Percentiles rank a stretch among this genome's conserved stretches.
phyloP scores from a whole-genome alignment of 306 rosid species.

The Alnus rubra region DNA sequence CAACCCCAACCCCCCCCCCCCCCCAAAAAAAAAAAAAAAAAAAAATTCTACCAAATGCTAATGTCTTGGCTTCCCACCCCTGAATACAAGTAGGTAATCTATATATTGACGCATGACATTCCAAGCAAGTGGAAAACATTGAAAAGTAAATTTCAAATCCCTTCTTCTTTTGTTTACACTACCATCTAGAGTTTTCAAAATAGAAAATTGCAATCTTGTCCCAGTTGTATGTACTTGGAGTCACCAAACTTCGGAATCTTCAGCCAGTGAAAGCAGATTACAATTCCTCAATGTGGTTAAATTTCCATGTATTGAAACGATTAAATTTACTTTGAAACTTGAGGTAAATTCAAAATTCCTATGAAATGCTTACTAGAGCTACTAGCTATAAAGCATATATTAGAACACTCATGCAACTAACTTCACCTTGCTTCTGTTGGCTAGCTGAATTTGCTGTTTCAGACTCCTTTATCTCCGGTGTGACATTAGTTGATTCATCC shows the following conservation, averaged over 20 bases:
- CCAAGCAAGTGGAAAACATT: not conserved
- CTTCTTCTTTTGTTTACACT: not conserved
- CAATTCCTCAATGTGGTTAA: constrained; percentile 2
- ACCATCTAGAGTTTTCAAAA: not conserved
- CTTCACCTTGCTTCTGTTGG: constrained; percentile 80
- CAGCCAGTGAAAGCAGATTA: no score
- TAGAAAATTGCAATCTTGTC: not conserved
- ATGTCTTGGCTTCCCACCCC: no score
- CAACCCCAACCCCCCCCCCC: no score
- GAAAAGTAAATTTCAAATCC: not conserved
- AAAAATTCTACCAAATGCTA: no score
- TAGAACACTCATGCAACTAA: not conserved
- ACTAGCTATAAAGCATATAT: constrained; percentile 11
- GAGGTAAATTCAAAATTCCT: constrained; percentile 3
- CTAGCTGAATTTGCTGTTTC: constrained; percentile 41
- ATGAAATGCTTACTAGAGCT: not conserved
- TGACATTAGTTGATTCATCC: constrained; percentile 36
- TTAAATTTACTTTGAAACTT: not conserved
- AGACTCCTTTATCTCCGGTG: constrained; percentile 44
- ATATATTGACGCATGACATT: no score
- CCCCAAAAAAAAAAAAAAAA: no score
- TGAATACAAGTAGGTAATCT: no score
- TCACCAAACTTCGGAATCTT: no score
- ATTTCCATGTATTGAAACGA: not conserved
- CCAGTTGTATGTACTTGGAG: not conserved